These are phyloP conservation scores for Pseudonectria buxi DNA, from an alignment of 2,329 filamentous ascomycete species.

Conservation along the genomic window DNA sequence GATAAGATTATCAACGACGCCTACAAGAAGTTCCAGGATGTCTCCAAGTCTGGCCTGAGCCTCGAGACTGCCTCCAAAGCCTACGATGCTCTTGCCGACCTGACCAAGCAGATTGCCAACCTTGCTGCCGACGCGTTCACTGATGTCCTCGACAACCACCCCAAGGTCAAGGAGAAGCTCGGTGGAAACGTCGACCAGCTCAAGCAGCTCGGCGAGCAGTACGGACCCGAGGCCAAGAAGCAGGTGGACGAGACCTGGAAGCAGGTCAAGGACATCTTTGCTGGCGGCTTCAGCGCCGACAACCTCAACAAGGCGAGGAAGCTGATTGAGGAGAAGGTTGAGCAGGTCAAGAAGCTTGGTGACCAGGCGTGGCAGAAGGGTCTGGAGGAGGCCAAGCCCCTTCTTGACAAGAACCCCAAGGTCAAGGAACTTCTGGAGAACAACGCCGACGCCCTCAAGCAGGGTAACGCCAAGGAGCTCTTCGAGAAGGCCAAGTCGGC, in stretches of 20 bases:
- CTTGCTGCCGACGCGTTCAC: constrained; percentile 56
- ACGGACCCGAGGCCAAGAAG: constrained; percentile 72
- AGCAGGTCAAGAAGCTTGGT: constrained; percentile 60
- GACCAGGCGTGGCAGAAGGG: constrained; percentile 69
- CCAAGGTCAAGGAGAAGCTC: constrained; percentile 64
- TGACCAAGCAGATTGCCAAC: constrained; percentile 51
- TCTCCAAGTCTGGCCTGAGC: constrained; percentile 54
- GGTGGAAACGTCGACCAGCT: constrained; percentile 62
- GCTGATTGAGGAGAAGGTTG: constrained; percentile 62
- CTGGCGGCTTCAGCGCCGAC: constrained; percentile 49
- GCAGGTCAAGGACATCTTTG: constrained; percentile 57
- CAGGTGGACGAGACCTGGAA: constrained; percentile 65
- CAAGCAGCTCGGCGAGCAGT: constrained; percentile 61
- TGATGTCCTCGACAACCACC: constrained; percentile 68
- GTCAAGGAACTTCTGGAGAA: constrained; percentile 66
- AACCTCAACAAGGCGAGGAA: constrained; percentile 51
- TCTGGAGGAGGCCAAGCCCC: constrained; percentile 62
- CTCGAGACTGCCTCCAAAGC: constrained; percentile 55
- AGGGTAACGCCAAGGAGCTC: constrained; percentile 58
- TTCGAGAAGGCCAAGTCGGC: constrained; percentile 57
- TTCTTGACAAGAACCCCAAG: constrained; percentile 70
- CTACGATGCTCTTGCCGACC: constrained; percentile 56
- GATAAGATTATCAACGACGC: constrained; percentile 61
- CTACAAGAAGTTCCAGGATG: constrained; percentile 58
- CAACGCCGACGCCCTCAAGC: constrained; percentile 61